Percentiles rank a stretch among this genome's conserved stretches.
Conservation (phyloP, 257 asterid genomes). For the Solanum ossicruentum region DNA sequence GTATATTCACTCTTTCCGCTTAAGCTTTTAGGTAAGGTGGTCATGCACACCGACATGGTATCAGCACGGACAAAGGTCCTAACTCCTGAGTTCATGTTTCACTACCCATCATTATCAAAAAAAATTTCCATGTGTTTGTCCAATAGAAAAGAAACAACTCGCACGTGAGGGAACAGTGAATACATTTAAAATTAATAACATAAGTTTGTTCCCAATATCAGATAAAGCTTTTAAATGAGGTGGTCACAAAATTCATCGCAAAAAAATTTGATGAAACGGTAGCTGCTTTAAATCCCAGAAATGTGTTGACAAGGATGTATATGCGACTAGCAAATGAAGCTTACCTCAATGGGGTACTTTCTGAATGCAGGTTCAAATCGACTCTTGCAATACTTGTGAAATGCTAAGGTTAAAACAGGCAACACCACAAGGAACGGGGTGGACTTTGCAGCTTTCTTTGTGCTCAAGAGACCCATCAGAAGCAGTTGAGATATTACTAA, state of each 20-base stretch:
- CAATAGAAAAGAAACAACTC: not conserved
- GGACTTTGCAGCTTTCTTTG: constrained; percentile 73
- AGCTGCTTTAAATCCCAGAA: not conserved
- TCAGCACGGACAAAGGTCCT: too few relatives aligned
- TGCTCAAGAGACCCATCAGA: constrained; percentile 71
- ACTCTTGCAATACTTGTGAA: constrained; percentile 83
- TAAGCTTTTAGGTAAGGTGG: not conserved
- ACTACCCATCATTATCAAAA: too few relatives aligned
- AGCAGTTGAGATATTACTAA: constrained; percentile 83
- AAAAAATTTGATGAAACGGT: not conserved
- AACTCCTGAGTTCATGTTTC: too few relatives aligned
- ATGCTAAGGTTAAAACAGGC: constrained; percentile 62
- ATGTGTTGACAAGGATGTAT: not conserved
- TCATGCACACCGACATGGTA: not conserved
- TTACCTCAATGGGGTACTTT: constrained; percentile 89
- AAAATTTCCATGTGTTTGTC: not conserved
- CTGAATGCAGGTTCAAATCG: constrained; percentile 96
- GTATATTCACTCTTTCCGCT: not conserved
- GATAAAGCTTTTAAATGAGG: not conserved
- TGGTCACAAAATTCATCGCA: not conserved
- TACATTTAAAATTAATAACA: not conserved
- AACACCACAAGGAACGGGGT: constrained; percentile 76
- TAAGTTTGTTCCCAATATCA: not conserved
- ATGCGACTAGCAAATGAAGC: not conserved
- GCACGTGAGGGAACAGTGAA: too few relatives aligned